Evolutionary conservation across 75 land plant genomes (phyloP).

Genomic region (Chamaecyparis obtusa): DNA sequence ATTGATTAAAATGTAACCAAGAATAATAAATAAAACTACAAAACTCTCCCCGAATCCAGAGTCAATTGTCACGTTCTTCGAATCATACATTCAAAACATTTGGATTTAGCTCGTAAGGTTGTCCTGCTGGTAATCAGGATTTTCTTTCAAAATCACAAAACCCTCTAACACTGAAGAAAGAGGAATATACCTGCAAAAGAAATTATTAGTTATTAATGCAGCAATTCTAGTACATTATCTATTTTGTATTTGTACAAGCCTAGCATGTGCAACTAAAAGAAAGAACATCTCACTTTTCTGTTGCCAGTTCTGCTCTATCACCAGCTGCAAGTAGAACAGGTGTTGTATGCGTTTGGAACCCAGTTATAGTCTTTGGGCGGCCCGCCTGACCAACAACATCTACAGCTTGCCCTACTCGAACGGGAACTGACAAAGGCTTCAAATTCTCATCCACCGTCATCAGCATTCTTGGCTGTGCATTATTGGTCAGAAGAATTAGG

Average conservation of each 20-base stretch:
- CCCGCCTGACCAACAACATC: constrained; percentile 99
- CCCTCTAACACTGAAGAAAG: constrained; percentile 87
- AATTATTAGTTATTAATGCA: not conserved
- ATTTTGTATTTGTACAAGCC: not conserved
- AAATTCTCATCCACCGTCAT: constrained; percentile 91
- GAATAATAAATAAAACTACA: constrained; percentile 1
- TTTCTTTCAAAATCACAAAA: constrained; percentile 85
- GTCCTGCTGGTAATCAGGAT: constrained; percentile 86
- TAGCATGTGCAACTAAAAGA: constrained; percentile 1
- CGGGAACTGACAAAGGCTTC: constrained; percentile 89
- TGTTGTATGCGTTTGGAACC: constrained; percentile 96
- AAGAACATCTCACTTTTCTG: constrained; percentile 73
- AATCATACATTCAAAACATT: not conserved
- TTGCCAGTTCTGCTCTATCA: constrained; percentile 95
- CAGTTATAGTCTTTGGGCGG: constrained; percentile 98
- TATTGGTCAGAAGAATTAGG: not conserved
- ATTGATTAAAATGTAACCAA: not conserved
- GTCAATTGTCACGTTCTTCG: not conserved
- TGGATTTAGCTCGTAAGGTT: constrained; percentile 14
- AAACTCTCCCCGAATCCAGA: not conserved
- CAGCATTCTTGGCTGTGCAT: constrained; percentile 88
- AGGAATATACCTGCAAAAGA: constrained; percentile 75
- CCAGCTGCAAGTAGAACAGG: constrained; percentile 96
- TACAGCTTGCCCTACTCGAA: constrained; percentile 96
- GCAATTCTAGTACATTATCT: not conserved